Evolutionary conservation across 2,329 filamentous ascomycete species (phyloP), one percentile per base, ranked within the genome.

Genomic region (Rugonectria rugulosa): DNA sequence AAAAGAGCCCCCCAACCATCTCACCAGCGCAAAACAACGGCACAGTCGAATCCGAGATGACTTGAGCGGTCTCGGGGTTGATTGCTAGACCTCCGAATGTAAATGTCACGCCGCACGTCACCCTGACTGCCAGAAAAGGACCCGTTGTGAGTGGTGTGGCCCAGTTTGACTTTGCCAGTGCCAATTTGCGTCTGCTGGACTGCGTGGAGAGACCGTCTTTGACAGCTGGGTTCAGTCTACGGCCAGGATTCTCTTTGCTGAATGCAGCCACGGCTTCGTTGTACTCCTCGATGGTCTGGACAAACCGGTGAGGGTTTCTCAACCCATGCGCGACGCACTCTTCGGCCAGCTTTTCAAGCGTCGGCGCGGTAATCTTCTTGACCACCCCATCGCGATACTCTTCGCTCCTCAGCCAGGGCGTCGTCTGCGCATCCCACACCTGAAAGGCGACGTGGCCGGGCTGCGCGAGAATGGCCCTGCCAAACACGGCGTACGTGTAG

Each of bases 401-500:
- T 61, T 89, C 87, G 1, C 69, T 58, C 2, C 86, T 75, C 14
- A 89, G 71, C 82, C 81, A 85, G 1, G 70, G 68, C 11, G 75
- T 77, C 0, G 74, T 78, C 12, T 78, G 70, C 0, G 77, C 71
- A 62, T 89, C 87, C 83, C 85, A 90, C 1, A 89, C 68, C 66
- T 90, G 87, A 62, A 88, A 90, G 0, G 84, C 87, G 8, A 81
- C 68, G 6, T 82, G 77, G 0, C 78, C 77, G 0, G 85, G 83
- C 61, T 89, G 87, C 12, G 73, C 70, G 15, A 89, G 72, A 42
- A 90, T 88, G 9, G 81, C 84, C 12, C 79, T 73, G 1, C 87
- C 87, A 62, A 89, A 88, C 61, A 82, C 82, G 21, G 87, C 87
- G 62, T 89, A 89, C 0, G 87, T 89, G 64, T 84, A 88, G 65